Evolutionary conservation across 1,284 basidiomycete species (phyloP), one percentile per base, ranked within the genome.

Genomic region (Ustilago loliicola): DNA sequence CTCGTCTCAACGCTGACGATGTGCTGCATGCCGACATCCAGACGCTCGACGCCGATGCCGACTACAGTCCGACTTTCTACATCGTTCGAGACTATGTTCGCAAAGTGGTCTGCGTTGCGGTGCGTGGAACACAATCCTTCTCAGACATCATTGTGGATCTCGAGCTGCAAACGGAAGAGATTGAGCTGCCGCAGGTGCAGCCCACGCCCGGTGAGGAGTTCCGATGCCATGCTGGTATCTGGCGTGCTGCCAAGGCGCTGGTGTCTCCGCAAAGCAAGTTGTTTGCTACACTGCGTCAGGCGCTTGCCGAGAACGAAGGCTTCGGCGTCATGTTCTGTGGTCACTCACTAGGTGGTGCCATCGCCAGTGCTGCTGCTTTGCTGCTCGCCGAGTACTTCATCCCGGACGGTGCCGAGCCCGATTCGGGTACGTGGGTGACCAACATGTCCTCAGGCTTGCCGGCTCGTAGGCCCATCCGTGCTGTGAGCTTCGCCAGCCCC

Each of bases 11-110:
- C 30, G 77, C 80, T 11, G 81, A 84, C 27, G 83, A 85, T 53
- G 84, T 86, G 23, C 72, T 86, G 29, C 83, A 85, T 57, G 84
- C 84, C 6, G 84, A 85, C 38, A 86, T 85, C 34, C 84, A 86
- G 74, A 82, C 81, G 30, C 73, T 86, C 21, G 80, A 82, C 52
- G 72, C 66, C 27, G 77, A 82, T 27, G 82, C 80, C 36, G 77
- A 79, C 52, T 86, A 86, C 71, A 70, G 73, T 19, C 84, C 84
- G 2, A 86, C 84, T 0, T 86, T 86, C 65, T 86, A 85, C 73
- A 60, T 86, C 21, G 77, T 84, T 3, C 78, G 82, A 30, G 84
- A 86, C 65, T 74, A 80, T 27, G 71, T 74, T 8, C 81, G 83
- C 51, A 81, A 82, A 66, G 79, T 81, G 42, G 79, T 86, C 53